Evolutionary conservation across 2,329 filamentous ascomycete species (phyloP), one percentile per base, ranked within the genome.

Genomic region (Thyridium curvatum): DNA sequence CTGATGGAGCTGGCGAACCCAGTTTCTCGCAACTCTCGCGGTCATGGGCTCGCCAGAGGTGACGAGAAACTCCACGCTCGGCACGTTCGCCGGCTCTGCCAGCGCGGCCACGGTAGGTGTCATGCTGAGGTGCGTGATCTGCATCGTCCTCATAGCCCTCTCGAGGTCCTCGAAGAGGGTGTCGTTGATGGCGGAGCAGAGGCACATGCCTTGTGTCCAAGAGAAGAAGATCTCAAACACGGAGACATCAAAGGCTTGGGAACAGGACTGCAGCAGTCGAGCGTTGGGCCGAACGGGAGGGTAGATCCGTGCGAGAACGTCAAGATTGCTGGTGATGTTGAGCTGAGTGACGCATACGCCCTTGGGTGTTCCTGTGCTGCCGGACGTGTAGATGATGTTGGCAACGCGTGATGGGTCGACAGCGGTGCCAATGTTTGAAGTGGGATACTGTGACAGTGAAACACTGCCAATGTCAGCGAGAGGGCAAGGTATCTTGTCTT

Each of bases 171-270:
- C 70, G 50, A 91, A 87, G 0, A 94, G 61, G 2, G 77, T 72
- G 49, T 93, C 84, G 48, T 90, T 89, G 1, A 69, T 74, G 0
- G 80, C 83, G 2, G 84, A 77, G 53, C 86, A 94, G 12, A 95
- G 67, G 43, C 82, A 84, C 67, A 91, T 86, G 4, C 87, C 87
- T 28, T 72, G 71, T 34, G 76, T 74, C 84, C 88, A 94, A 0
- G 87, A 70, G 50, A 87, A 94, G 56, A 94, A 91, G 12, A 94
- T 90, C 52, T 94, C 89, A 54, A 94, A 94, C 0, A 94, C 84
- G 1, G 87, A 94, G 2, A 94, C 81, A 52, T 94, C 86, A 53
- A 94, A 94, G 0, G 83, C 84, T 52, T 89, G 85, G 1, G 86
- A 91, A 52, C 85, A 94, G 3, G 85, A 79, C 58, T 94, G 89